phyloP scores from a whole-genome alignment of 352 stramenopile species.

The Globisporangium paddicum region DNA sequence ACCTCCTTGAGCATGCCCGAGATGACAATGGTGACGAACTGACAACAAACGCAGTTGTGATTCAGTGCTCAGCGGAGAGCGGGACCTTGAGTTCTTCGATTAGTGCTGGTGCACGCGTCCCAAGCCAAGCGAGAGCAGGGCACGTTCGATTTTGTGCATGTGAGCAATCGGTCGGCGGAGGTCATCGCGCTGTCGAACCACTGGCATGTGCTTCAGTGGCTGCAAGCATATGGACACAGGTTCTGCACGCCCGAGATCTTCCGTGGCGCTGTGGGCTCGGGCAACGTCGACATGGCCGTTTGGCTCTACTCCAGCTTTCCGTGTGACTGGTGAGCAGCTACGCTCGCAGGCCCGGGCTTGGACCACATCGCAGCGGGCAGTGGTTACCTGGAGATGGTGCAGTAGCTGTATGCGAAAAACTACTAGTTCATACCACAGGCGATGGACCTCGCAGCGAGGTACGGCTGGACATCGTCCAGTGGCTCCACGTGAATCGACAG shows the following conservation, averaged over 20 bases:
- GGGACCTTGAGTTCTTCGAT: too few species aligned
- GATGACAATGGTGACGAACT: too few species aligned
- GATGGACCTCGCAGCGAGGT: slow-evolving; percentile 1
- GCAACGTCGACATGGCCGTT: background rate
- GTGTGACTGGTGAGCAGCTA: too few species aligned
- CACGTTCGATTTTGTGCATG: too few species aligned
- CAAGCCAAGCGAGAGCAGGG: too few species aligned
- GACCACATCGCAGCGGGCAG: background rate
- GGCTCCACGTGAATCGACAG: too few species aligned
- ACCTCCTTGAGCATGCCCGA: too few species aligned
- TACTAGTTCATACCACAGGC: background rate
- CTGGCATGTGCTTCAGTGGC: background rate
- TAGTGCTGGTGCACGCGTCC: too few species aligned
- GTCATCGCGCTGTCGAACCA: background rate
- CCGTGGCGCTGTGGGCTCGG: background rate
- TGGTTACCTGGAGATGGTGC: background rate
- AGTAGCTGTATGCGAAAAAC: background rate
- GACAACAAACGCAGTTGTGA: too few species aligned
- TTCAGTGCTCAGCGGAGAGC: too few species aligned
- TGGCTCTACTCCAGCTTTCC: slow-evolving; percentile 1
- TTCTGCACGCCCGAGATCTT: background rate
- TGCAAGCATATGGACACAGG: background rate
- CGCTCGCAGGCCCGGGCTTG: background rate
- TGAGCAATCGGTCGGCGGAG: background rate
- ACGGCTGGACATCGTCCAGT: too few species aligned